Percentiles rank a stretch among this genome's conserved stretches.
Conservation (phyloP, 2,329 filamentous ascomycete genomes). For the Cytospora chrysosperma region DNA sequence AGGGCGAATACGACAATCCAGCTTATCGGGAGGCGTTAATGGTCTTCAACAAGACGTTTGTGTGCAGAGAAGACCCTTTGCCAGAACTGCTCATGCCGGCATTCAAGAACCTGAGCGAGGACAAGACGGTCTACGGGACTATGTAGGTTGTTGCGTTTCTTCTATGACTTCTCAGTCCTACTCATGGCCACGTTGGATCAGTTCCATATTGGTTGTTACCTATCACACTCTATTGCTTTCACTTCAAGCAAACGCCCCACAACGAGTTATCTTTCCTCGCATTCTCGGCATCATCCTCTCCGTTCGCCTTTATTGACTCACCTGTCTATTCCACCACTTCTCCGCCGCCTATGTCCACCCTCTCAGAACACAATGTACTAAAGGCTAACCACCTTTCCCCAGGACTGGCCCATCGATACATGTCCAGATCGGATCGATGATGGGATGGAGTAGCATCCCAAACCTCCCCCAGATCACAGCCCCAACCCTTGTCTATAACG, state of each 20-base stretch:
- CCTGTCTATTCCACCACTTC: not conserved
- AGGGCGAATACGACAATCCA: not conserved
- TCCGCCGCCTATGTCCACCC: not conserved
- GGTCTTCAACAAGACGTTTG: conserved; percentile 12
- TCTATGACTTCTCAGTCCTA: not conserved
- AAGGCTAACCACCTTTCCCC: not conserved
- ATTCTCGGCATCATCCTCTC: not conserved
- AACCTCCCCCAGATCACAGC: conserved; percentile 27
- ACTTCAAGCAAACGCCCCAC: not conserved
- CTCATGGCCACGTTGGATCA: not conserved
- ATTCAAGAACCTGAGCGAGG: conserved; percentile 3
- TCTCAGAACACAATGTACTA: not conserved
- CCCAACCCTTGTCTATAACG: conserved; percentile 30
- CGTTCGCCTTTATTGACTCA: not conserved
- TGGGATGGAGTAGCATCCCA: conserved; percentile 25
- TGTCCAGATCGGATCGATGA: conserved; percentile 22
- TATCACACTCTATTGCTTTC: not conserved
- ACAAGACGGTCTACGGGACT: not conserved
- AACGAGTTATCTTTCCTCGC: not conserved
- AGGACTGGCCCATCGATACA: conserved; percentile 26
- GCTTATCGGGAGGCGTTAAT: conserved; percentile 2
- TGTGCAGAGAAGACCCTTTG: conserved; percentile 6
- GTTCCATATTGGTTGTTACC: not conserved
- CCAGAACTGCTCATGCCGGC: not conserved
- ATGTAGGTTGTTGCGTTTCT: conserved; percentile 3